phyloP scores from a whole-genome alignment of 2,329 filamentous ascomycete genomes.

The Aspergillus quadricinctus region DNA sequence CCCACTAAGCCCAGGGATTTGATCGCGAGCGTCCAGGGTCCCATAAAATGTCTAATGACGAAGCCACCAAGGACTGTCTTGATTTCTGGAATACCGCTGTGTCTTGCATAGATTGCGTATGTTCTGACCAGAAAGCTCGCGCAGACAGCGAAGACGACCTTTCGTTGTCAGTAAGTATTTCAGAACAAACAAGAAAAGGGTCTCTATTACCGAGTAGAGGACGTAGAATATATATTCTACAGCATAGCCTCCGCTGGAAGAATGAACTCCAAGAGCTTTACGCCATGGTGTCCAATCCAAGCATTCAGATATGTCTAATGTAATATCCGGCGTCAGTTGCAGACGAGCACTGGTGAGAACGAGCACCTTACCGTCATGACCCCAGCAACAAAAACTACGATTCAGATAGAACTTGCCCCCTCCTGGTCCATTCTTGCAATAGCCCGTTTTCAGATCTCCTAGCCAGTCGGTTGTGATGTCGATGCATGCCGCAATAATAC shows the following conservation, averaged over 20 bases:
- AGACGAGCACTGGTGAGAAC: constrained; percentile 10
- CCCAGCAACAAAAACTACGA: constrained; percentile 87
- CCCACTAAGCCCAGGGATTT: constrained; percentile 83
- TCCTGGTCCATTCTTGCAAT: constrained; percentile 70
- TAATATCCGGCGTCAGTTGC: neutral
- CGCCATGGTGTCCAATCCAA: constrained; percentile 86
- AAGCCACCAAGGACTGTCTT: constrained; percentile 95
- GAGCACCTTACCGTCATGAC: constrained; percentile 60
- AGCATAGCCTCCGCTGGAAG: constrained; percentile 68
- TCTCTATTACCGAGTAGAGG: constrained; percentile 65
- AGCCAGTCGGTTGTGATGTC: constrained; percentile 91
- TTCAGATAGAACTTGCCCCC: constrained; percentile 89
- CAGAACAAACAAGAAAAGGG: neutral
- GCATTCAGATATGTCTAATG: constrained; percentile 67
- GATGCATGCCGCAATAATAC: constrained; percentile 79
- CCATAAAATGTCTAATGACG: constrained; percentile 82
- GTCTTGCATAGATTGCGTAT: constrained; percentile 83
- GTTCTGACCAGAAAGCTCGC: constrained; percentile 76
- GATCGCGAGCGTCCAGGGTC: constrained; percentile 79
- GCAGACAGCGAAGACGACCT: constrained; percentile 72
- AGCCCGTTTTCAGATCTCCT: constrained; percentile 84
- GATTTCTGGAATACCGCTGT: constrained; percentile 96
- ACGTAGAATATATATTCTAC: constrained; percentile 86
- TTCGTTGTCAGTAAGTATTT: constrained; percentile 18
- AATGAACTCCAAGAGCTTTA: constrained; percentile 63